Evolutionary conservation across 352 stramenopile genomes (phyloP).

Genomic region (Phytophthora tentaculata): DNA sequence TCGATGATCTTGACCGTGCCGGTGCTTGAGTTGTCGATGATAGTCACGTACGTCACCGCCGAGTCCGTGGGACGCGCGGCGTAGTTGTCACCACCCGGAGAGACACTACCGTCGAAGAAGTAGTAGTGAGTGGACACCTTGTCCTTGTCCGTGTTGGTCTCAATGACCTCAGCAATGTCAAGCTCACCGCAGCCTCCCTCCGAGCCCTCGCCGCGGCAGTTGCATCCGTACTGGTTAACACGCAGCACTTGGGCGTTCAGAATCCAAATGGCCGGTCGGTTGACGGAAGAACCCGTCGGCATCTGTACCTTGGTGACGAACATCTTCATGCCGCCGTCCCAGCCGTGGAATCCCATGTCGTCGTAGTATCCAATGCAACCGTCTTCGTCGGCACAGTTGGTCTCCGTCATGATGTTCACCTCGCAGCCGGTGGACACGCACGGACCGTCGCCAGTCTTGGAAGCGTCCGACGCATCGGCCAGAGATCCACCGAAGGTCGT

Average conservation of each 20-base stretch:
- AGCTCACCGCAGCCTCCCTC: constrained; percentile 74
- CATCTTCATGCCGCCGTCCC: constrained; percentile 73
- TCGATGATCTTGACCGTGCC: constrained; percentile 56
- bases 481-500: constrained; percentile 35
- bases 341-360: constrained; percentile 69
- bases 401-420: constrained; percentile 76
- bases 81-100: constrained; percentile 52
- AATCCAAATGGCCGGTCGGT: constrained; percentile 79
- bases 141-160: constrained; percentile 59
- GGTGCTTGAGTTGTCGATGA: constrained; percentile 49
- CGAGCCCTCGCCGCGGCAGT: constrained; percentile 62
- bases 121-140: constrained; percentile 81
- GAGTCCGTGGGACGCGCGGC: constrained; percentile 38
- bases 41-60: constrained; percentile 54
- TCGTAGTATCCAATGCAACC: constrained; percentile 72
- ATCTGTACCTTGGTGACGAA: constrained; percentile 80
- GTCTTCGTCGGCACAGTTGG: constrained; percentile 52
- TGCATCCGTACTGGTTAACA: constrained; percentile 76
- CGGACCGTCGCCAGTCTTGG: constrained; percentile 42
- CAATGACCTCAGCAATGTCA: constrained; percentile 75
- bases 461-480: constrained; percentile 53
- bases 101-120: constrained; percentile 63
- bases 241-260: constrained; percentile 75
- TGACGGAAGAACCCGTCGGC: constrained; percentile 42
- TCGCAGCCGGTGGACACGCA: constrained; percentile 69